Base-by-base conservation (phyloP, 768 basidiomycete species). In the Suillus subalutaceus region DNA sequence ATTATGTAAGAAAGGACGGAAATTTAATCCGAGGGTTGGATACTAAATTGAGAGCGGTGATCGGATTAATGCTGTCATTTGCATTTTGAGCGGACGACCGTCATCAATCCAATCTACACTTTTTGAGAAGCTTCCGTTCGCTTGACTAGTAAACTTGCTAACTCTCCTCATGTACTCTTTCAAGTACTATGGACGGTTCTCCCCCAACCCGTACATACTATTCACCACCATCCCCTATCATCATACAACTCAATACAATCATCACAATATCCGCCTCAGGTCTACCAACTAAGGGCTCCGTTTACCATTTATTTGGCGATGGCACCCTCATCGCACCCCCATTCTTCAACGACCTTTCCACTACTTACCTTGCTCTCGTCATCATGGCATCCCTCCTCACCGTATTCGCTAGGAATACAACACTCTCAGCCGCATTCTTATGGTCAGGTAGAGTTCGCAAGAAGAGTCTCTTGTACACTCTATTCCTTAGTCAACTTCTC, bases 321-420 rank as follows among this genome's bases (percentile, higher is more conserved):
- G 88, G 88, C n/a, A 87, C 88, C n/a, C 82, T 89, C 50, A 66
- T 88, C 13, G 76, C 87, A 13, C 73, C 82, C 1, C 79, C 83
- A 10, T 83, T 83, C 69, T 70, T 78, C n/a, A 68, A 79, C 10
- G 85, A 87, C 66, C 72, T 85, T 6, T 64, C 65, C 18, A 71
- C 77, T 62, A 77, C 83, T 9, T 79, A 83, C 68, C 70, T 81
- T 30, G 77, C 78, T 66, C 74, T 90, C 18, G 70, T 88, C 65
- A 75, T 86, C 35, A 75, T 78, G n/a, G 85, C 85, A 40, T 78
- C 81, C 43, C 76, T 89, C 62, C 77, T 80, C 43, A 79, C 81
- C 70, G 72, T 89, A 37, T 88, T 88, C 69, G 63, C 84, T 52
- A 74, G 86, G 66, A 90, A 88, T 69, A 81, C 86, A 52, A 63